Percentiles rank a stretch among this genome's conserved stretches.
phyloP scores from a whole-genome alignment of 1,139 yeast species.

The Geotrichum fermentans region DNA sequence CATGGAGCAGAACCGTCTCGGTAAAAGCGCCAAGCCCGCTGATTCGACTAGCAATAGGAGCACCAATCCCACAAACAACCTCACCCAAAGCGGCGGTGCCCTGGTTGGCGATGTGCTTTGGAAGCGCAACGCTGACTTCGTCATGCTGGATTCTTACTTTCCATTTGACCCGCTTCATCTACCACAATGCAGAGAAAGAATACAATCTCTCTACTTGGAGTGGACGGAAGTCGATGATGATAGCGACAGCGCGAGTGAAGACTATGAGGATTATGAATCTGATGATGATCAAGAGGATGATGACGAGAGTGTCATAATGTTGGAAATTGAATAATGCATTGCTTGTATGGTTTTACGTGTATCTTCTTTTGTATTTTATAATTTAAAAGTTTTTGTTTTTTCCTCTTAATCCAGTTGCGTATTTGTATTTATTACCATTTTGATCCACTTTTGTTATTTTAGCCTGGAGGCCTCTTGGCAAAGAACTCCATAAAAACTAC shows the following conservation, averaged over 20 bases:
- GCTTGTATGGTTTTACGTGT: neutral
- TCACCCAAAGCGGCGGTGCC: constrained; percentile 15
- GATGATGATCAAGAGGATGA: constrained; percentile 22
- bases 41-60: constrained; percentile 9
- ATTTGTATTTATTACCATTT: too few relatives aligned
- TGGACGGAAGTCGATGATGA: constrained; percentile 75
- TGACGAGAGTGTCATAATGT: neutral
- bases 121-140: constrained; percentile 64
- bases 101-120: constrained; percentile 26
- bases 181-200: constrained; percentile 52
- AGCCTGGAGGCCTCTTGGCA: too few relatives aligned
- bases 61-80: neutral
- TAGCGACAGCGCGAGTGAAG: constrained; percentile 48
- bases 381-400: neutral
- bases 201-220: constrained; percentile 62
- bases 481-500: too few relatives aligned
- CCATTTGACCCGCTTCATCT: constrained; percentile 91
- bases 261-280: constrained; percentile 30
- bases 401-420: neutral
- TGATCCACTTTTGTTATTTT: too few relatives aligned
- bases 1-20: constrained; percentile 83
- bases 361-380: neutral
- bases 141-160: constrained; percentile 85
- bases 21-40: constrained; percentile 31
- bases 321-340: neutral